Evolutionary conservation across 1,284 basidiomycete genomes (phyloP).

Genomic region (Pterulicium gracile): DNA sequence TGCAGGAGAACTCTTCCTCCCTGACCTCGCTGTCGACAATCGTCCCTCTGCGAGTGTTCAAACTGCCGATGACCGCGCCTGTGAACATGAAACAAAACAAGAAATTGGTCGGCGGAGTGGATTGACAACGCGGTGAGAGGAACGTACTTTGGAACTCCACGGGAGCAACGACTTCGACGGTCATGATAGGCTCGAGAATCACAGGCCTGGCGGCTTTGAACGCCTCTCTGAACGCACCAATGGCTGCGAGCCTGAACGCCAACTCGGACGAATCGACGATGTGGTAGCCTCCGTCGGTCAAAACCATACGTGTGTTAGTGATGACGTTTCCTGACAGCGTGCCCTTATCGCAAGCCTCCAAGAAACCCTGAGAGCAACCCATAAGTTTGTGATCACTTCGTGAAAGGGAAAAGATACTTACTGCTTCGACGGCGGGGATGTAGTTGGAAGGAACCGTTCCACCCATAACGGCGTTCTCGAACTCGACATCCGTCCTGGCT

Average conservation of each 20-base stretch:
- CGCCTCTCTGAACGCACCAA: constrained; percentile 90
- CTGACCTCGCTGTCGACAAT: constrained; percentile 95
- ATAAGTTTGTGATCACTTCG: background rate
- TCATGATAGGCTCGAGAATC: constrained; percentile 97
- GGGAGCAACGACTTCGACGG: constrained; percentile 94
- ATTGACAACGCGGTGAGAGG: constrained; percentile 9
- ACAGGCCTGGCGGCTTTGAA: constrained; percentile 73
- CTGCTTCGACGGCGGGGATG: constrained; percentile 94
- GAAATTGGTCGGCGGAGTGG: background rate
- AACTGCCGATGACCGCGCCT: constrained; percentile 85
- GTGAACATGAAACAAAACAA: too few relatives aligned
- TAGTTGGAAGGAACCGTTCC: constrained; percentile 88
- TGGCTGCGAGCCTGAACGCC: constrained; percentile 86
- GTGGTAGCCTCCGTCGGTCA: constrained; percentile 91
- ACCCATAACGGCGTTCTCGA: constrained; percentile 86
- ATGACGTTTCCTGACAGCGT: constrained; percentile 84
- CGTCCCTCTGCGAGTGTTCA: constrained; percentile 90
- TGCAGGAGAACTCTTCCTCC: constrained; percentile 93
- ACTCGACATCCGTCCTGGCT: constrained; percentile 79
- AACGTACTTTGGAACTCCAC: constrained; percentile 87
- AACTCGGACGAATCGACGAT: constrained; percentile 96
- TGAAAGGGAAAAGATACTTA: constrained; percentile 19
- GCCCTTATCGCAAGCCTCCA: constrained; percentile 90
- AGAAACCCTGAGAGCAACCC: constrained; percentile 65
- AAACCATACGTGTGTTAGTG: constrained; percentile 78